These are phyloP conservation scores for Rhodotorula sp. DNA, from an alignment of 1,284 basidiomycete genomes.

Conservation along the genomic window DNA sequence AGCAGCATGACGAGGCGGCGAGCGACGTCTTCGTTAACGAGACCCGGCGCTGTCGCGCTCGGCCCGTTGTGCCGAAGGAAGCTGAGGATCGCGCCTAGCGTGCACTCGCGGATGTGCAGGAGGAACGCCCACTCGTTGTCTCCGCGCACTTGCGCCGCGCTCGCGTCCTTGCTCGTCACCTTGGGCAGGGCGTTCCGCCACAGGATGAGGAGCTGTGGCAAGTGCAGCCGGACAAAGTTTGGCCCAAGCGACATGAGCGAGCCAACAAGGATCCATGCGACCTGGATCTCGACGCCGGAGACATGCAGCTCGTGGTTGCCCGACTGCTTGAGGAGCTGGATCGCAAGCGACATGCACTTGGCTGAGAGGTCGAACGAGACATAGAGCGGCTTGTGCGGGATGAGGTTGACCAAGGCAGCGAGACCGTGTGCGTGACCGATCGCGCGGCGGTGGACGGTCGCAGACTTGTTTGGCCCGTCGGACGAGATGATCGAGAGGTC, in stretches of 20 bases:
- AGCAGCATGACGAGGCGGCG: conserved; percentile 78
- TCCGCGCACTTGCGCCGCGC: conserved; percentile 61
- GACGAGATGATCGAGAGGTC: conserved; percentile 59
- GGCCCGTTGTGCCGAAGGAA: conserved; percentile 75
- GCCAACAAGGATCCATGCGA: conserved; percentile 90
- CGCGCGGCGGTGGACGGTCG: conserved; percentile 66
- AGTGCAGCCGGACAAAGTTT: conserved; percentile 85
- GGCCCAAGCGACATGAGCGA: conserved; percentile 90
- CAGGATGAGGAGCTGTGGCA: conserved; percentile 86
- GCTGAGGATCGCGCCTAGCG: conserved; percentile 79
- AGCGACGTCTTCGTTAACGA: conserved; percentile 88
- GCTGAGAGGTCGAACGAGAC: conserved; percentile 90
- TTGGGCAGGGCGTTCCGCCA: conserved; percentile 98
- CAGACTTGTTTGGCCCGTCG: conserved; percentile 60
- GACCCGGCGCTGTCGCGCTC: conserved; percentile 48
- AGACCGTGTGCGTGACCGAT: conserved; percentile 87
- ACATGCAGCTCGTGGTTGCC: conserved; percentile 83
- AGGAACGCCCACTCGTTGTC: conserved; percentile 87
- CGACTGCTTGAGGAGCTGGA: conserved; percentile 81
- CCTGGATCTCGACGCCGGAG: conserved; percentile 82
- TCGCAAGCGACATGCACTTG: conserved; percentile 87
- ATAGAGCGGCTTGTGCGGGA: conserved; percentile 84
- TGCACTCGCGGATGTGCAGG: conserved; percentile 84
- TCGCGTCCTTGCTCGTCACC: conserved; percentile 79
- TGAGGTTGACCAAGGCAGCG: conserved; percentile 78